Base-by-base conservation (phyloP, 169 alveolate genomes). In the Cyclospora cayetanensis region DNA sequence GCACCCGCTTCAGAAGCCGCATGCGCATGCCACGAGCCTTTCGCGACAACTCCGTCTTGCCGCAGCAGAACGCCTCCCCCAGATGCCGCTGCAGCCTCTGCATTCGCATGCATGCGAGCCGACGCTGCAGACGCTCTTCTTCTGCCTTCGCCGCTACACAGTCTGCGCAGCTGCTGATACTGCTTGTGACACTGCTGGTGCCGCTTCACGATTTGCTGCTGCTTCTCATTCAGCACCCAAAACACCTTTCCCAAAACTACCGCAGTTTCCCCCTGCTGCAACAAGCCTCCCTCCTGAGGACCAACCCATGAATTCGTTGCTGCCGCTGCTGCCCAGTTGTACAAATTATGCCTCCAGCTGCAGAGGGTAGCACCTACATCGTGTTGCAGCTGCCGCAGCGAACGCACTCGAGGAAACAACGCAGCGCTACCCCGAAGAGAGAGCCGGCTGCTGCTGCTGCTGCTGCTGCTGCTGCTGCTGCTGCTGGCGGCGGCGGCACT, bases 371-470 rank as follows among this genome's bases (percentile, higher is more conserved):
- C 82, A 4, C 79, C 68, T 25, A 83, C 91, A 29, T 83, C 91
- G 37, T 83, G 80, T 66, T 83, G 91, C 66, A 83, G 82, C 82
- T 83, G 91, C 41, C 66, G 66, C 29, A 83, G 46, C 27, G 91
- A 83, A 18, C 91, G 91, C 22, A 63, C 91, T 4, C 91, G 31
- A 25, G 76, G 76, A 65, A 65, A 65, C 1, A 27, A 25, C 2
- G 39, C 2, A 2, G 76, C 1, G 76, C 76, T 25, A 3, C 83
- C 53, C 60, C 27, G 83, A 31, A 60, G 7, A 5, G 7, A 12
- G 31, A 60, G 22, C 31, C 83, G 31, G 53, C 50, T 2, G 50
- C 53, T 72, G 83, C 55, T 39, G 83, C 55, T 34, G 50, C 60
- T 37, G 50, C 83, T 72, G 60, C 55, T 72, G 35, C 55, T 34